Base-by-base conservation (phyloP, 1,284 basidiomycete genomes). In the Moesziomyces antarcticus region DNA sequence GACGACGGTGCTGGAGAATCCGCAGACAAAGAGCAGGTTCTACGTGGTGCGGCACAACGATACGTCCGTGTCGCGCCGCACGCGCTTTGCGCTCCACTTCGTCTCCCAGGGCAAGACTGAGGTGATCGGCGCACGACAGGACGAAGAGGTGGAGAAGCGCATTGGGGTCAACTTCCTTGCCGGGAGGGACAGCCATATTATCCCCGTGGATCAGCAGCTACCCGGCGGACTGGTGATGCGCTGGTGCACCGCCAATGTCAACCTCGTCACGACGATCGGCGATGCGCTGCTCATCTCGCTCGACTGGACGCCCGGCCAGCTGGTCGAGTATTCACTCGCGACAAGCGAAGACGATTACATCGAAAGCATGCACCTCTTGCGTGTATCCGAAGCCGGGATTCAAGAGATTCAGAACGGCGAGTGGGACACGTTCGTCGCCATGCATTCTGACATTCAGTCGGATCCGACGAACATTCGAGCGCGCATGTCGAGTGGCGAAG, bases 21-120 rank as follows among this genome's bases (percentile, higher is more conserved):
- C 69, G 0, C 42, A 68, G 33, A 68, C 74, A 0, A 54, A 56
- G 46, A 69, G 60, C 55, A 57, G 87, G 4, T 93, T 92, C 84
- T 91, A 90, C 77, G 87, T 93, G 55, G 87, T 88, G 16, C 87
- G 92, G 9, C 91, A 93, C 73, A 62, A 59, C 49, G 67, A 84
- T 30, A 80, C 75, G 2, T 70, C 68, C 47, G 80, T 74, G 44
- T 68, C 67, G 13, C 56, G 60, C 8, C 46, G 50, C 0, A 50
- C 62, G 3, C 40, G 46, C 3, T 78, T 67, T 37, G 43, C 51
- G 21, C 50, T 72, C 18, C 30, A 54, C 9, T 56, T 77, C 56
- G 61, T 69, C 33, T 69, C 75, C n/a, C 5, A 66, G 40, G 67
- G 70, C n/a, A 51, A 70, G 22, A 54, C 20, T 1, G 24, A 60